Evolutionary conservation across 352 stramenopile genomes (phyloP), one percentile per base, ranked within the genome.

Genomic region (Elongisporangium anandrum): DNA sequence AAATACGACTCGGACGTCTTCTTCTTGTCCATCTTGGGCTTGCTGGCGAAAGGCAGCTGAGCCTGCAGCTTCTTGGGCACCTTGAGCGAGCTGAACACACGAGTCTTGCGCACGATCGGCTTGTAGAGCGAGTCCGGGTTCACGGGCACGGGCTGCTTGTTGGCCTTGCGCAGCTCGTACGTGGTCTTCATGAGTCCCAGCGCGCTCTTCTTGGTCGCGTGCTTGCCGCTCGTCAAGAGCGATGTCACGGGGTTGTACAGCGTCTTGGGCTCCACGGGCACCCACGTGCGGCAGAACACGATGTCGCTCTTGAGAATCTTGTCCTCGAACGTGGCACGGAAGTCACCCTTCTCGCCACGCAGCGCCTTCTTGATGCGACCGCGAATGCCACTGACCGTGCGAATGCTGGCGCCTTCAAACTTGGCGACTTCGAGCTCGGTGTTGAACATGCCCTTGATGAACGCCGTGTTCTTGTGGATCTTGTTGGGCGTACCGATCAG

Each of bases 281-380:
- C 97, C 98, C 98, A 99, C 23, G 97, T 98, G 20, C 97, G 85
- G 64, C 97, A 99, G 69, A 99, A 99, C 1, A 99, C 94, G 51
- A 99, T 98, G 69, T 99, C 98, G 53, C 91, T 99, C 70, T 98
- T 95, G 3, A 99, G 70, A 71, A 99, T 97, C 73, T 99, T 99
- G 78, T 99, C 97, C 74, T 99, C 98, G 68, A 99, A 99, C 0
- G 97, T 99, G 1, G 97, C 97, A 60, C 98, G 91, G 77, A 99
- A 99, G 57, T 97, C 90, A 29, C 98, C 98, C 70, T 90, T 86
- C 65, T 90, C 72, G 59, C 97, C 94, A 41, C 90, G 81, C 63
- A 98, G 63, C 3, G 95, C 91, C 70, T 99, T 99, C 70, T 99
- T 99, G 52, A 99, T 95, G 59, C 97, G 87, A 50, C 98, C 97